A percentile compares a stretch with the other conserved stretches of the same genome.
Conservation (phyloP, 345 rosid species). For the Camelina sativa region DNA sequence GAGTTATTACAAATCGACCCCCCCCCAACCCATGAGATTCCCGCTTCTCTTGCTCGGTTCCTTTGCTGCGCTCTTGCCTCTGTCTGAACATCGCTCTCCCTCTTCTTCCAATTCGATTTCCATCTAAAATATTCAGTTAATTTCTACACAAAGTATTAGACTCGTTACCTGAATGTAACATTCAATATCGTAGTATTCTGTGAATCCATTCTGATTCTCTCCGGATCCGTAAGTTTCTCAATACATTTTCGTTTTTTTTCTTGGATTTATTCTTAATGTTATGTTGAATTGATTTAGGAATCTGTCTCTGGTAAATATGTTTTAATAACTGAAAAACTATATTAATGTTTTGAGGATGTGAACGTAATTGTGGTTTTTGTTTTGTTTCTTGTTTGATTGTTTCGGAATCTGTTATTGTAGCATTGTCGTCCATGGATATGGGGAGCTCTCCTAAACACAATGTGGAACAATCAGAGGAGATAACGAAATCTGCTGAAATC, state of each 20-base stretch:
- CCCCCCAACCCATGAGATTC: conserved; percentile 33
- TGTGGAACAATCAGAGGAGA: conserved; percentile 16
- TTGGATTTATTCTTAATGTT: not conserved
- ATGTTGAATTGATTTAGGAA: not conserved
- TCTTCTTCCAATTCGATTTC: not conserved
- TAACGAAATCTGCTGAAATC: not conserved
- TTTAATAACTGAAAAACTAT: too few species aligned
- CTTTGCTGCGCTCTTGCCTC: conserved; percentile 11
- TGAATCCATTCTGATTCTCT: not conserved
- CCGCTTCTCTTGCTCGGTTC: conserved; percentile 54
- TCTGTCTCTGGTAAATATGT: not conserved
- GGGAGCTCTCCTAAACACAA: conserved; percentile 34
- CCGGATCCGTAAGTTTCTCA: conserved; percentile 19
- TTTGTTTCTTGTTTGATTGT: not conserved
- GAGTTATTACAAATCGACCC: conserved; percentile 23
- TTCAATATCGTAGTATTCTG: not conserved
- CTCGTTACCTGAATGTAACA: not conserved
- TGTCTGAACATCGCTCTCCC: conserved; percentile 16
- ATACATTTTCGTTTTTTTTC: not conserved
- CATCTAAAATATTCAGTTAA: not conserved
- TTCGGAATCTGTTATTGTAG: conserved; percentile 7
- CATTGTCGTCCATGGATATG: conserved; percentile 34
- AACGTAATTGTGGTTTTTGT: not conserved
- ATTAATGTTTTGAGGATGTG: not conserved
- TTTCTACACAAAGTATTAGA: too few species aligned